Percentiles rank a stretch among this genome's conserved stretches.
Evolutionary conservation across 2,329 filamentous ascomycete species (phyloP).

Genomic region (Cryphonectria parasitica): DNA sequence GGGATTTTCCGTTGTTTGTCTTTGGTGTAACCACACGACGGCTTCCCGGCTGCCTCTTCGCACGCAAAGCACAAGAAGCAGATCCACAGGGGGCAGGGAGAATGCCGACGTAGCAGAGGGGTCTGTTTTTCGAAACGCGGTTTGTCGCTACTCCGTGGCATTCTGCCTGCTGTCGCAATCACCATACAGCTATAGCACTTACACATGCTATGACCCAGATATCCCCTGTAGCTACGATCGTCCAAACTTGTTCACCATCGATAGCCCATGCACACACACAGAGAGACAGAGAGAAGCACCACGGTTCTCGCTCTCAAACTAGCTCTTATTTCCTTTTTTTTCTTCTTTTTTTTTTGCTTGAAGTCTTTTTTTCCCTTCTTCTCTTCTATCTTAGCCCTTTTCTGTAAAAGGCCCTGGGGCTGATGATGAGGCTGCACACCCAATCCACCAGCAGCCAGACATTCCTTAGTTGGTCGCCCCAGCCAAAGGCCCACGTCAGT

Average conservation of each 20-base stretch:
- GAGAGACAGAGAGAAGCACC: neutral
- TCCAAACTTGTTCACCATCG: neutral
- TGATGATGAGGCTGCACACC: neutral
- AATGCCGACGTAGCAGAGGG: too few relatives aligned
- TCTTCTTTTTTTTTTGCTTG: too few relatives aligned
- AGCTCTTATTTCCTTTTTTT: neutral
- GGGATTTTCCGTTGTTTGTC: neutral
- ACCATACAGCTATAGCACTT: neutral
- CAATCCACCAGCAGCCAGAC: neutral
- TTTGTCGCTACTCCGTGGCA: neutral
- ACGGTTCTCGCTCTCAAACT: neutral
- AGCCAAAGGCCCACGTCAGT: neutral
- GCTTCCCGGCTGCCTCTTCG: neutral
- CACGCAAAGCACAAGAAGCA: neutral
- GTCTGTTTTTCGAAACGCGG: constrained; percentile 1
- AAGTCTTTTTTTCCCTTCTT: neutral
- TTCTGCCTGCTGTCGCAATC: neutral
- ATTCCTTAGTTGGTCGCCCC: neutral
- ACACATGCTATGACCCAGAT: neutral
- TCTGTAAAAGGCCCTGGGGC: neutral
- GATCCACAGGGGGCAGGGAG: too few relatives aligned
- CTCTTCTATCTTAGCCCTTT: neutral
- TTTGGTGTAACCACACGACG: neutral
- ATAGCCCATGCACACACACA: neutral
- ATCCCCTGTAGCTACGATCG: neutral